Base-by-base conservation (phyloP, 148 eudicot genomes). In the Suaeda aralocaspica region DNA sequence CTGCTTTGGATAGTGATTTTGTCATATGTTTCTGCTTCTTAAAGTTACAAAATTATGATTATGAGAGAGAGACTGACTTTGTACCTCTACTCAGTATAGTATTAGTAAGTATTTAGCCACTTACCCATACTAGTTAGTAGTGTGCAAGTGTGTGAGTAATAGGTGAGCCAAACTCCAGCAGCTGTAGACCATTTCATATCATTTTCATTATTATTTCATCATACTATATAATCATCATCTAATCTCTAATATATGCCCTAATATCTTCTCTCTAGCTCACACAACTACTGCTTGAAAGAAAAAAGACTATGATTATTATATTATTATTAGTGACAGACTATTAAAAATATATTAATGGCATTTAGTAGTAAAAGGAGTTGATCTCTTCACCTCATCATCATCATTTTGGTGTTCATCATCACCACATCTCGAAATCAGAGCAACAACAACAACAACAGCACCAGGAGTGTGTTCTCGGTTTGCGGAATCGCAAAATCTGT, bases 21-120 rank as follows among this genome's bases (percentile, higher is more conserved):
- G 83, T 77, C 84, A 71, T 81, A 77, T 77, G 78, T 81, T 77
- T 77, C 73, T 77, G 84, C 80, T 81, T 77, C 84, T 77, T 77
- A 77, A 81, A 81, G 81, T 74, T 66, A 66, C 62, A 60, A 69
- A 59, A 66, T 57, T 60, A 68, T 76, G 55, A 80, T 72, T 76
- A 62, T 69, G 52, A 69, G 72, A 68, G 61, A 72, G 77, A 76
- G 49, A 63, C 22, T 70, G 78, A 31, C n/a, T n/a, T n/a, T n/a
- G n/a, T n/a, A n/a, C n/a, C n/a, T n/a, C n/a, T n/a, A n/a, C n/a
- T n/a, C n/a, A n/a, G n/a, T n/a, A n/a, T n/a, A n/a, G 30, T 42
- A 39, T 19, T 33, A 31, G 52, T 67, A 68, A 59, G 68, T 68
- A 68, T 59, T 51, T 41, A 68, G 66, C 6, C 70, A 67, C 64